Evolutionary conservation across 31 red algal species (phyloP).

Genomic region (Pterothamnion heteromorphum): DNA sequence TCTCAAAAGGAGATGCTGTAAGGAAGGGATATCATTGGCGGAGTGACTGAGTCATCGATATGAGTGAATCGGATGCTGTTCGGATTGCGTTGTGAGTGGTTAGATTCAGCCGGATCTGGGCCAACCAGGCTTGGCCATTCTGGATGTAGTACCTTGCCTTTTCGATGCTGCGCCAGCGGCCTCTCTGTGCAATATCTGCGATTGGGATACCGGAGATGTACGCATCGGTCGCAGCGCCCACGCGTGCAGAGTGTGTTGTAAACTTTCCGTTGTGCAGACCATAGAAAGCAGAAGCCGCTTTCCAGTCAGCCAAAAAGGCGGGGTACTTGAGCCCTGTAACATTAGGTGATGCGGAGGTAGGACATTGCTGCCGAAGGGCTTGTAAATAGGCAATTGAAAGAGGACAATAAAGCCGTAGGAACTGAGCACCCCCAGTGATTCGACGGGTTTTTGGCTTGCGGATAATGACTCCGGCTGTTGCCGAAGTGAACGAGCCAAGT

Average conservation of each 20-base stretch:
- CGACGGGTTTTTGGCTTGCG: background rate
- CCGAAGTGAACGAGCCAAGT: background rate
- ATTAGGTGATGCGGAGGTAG: background rate
- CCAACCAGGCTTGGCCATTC: background rate
- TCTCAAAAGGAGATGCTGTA: too few relatives aligned
- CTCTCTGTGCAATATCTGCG: background rate
- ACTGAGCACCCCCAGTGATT: background rate
- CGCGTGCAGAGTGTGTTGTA: background rate
- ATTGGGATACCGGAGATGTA: background rate
- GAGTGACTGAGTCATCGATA: too few relatives aligned
- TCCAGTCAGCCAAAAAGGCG: background rate
- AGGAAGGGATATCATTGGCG: too few relatives aligned
- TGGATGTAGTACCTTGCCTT: background rate
- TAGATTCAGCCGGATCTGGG: background rate
- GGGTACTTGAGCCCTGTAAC: background rate
- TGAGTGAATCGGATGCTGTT: too few relatives aligned
- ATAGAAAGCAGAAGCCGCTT: background rate
- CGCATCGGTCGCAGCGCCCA: background rate
- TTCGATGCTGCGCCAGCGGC: background rate
- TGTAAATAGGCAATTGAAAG: background rate
- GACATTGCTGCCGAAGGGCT: background rate
- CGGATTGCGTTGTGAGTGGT: too few relatives aligned
- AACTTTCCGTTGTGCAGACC: constrained; percentile 6
- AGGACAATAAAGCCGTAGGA: background rate
- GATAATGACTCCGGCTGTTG: background rate